Evolutionary conservation across 768 basidiomycete species (phyloP).

Genomic region (Lactarius hengduanensis): DNA sequence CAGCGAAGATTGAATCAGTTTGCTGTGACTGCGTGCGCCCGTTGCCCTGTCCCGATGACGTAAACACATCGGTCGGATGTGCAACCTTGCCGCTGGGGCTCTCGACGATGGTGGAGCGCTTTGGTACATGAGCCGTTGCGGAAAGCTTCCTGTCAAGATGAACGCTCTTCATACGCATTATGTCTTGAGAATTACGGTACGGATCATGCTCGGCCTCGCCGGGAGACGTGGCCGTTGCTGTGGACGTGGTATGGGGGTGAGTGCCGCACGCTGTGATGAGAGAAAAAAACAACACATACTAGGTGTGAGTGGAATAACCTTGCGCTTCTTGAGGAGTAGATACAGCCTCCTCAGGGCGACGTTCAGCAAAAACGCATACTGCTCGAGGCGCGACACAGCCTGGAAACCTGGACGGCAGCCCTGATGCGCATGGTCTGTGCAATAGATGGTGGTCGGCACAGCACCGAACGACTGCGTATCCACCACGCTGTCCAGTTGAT

Average conservation of each 20-base stretch:
- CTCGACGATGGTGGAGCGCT: conserved; percentile 93
- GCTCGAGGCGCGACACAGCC: conserved; percentile 90
- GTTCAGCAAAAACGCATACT: conserved; percentile 95
- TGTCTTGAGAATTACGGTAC: conserved; percentile 84
- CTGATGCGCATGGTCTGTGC: conserved; percentile 69
- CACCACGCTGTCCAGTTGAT: conserved; percentile 65
- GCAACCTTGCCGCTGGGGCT: conserved; percentile 88
- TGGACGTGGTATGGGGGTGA: conserved; percentile 29
- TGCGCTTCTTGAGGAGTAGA: conserved; percentile 80
- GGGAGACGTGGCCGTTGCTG: conserved; percentile 33
- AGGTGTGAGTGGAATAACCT: conserved; percentile 81
- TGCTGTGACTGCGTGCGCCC: conserved; percentile 45
- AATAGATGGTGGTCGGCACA: conserved; percentile 71
- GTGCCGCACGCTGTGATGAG: conserved; percentile 24
- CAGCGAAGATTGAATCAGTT: not conserved
- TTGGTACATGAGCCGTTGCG: conserved; percentile 87
- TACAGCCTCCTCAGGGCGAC: conserved; percentile 92
- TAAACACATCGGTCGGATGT: conserved; percentile 61
- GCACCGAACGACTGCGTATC: conserved; percentile 70
- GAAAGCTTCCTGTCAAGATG: conserved; percentile 95
- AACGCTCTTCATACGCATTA: conserved; percentile 92
- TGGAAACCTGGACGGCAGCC: conserved; percentile 79
- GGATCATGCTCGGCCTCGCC: conserved; percentile 57
- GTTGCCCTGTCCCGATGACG: conserved; percentile 30
- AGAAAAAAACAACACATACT: conserved; percentile 43